These are phyloP conservation scores for Erythrobasidium hasegawianum DNA, from an alignment of 1,284 basidiomycete genomes.

Conservation along the genomic window DNA sequence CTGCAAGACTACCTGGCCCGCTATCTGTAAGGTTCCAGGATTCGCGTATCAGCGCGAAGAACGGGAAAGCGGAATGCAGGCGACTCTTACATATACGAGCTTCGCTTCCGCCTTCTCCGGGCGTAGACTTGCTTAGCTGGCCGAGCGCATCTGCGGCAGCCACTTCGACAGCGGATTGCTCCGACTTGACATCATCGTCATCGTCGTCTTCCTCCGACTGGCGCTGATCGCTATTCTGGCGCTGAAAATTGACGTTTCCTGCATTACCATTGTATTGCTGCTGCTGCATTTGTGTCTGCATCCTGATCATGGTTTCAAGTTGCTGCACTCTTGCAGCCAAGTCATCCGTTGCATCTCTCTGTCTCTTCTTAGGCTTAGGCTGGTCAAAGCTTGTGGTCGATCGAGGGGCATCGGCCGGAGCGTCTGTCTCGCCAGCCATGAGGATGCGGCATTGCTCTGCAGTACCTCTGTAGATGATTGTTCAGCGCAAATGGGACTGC, in stretches of 20 bases:
- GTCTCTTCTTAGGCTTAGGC: conserved; percentile 13
- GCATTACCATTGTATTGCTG: too few species aligned
- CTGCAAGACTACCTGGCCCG: conserved; percentile 17
- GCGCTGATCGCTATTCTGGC: too few species aligned
- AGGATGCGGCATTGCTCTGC: conserved; percentile 23
- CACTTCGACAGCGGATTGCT: conserved; percentile 19
- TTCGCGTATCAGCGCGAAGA: background rate
- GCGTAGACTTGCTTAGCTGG: conserved; percentile 14
- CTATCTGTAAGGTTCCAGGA: conserved; percentile 18
- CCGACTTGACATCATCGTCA: conserved; percentile 6
- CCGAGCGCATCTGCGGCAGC: conserved; percentile 23
- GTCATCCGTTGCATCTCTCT: conserved; percentile 6
- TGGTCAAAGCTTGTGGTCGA: background rate
- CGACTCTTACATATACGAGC: conserved; percentile 21
- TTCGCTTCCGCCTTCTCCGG: conserved; percentile 29
- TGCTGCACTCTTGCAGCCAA: conserved; percentile 28
- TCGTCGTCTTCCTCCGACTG: conserved; percentile 3
- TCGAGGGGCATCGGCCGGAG: background rate
- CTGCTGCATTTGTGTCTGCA: background rate
- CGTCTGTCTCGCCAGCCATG: background rate
- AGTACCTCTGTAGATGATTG: conserved; percentile 1
- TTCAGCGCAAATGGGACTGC: too few species aligned
- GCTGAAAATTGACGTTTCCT: background rate
- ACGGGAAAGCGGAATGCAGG: too few species aligned
- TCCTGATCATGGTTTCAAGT: conserved; percentile 25